Conservation (phyloP, 768 basidiomycete species). For the Trametes maxima region DNA sequence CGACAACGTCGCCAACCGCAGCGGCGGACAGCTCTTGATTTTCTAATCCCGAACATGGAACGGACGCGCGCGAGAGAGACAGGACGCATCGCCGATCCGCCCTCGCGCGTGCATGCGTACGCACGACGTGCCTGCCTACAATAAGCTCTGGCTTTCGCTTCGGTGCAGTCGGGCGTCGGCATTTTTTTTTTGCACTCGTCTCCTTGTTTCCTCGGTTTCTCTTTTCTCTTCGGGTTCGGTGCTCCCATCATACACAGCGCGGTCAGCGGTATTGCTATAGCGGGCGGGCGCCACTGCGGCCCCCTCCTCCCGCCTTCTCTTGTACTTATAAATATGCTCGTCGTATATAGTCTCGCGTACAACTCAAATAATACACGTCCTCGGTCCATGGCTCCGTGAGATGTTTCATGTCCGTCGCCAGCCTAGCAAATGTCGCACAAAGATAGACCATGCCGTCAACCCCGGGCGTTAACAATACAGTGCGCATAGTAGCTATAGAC, state of each 20-base stretch:
- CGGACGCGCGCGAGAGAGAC: no score
- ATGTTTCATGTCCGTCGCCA: not conserved
- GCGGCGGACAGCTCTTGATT: slow-evolving; percentile 29
- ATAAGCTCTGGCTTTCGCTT: not conserved
- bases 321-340: slow-evolving; percentile 11
- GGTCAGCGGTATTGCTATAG: not conserved
- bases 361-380: slow-evolving; percentile 30
- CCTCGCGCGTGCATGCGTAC: no score
- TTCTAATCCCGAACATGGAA: slow-evolving; percentile 10
- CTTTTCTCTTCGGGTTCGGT: not conserved
- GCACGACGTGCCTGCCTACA: no score
- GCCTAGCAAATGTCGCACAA: no score
- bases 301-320: not conserved
- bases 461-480: no score
- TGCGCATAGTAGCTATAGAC: no score
- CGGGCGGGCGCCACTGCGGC: not conserved
- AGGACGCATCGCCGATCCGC: no score
- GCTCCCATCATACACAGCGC: not conserved
- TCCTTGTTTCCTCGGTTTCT: not conserved
- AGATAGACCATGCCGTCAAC: no score
- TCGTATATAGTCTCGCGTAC: slow-evolving; percentile 20
- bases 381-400: not conserved
- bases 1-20: slow-evolving; percentile 26
- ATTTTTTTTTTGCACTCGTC: no score
- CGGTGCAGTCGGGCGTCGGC: not conserved